These are phyloP conservation scores for Warburgia ugandensis DNA, from an alignment of 164 flowering plant species.

Conservation along the genomic window DNA sequence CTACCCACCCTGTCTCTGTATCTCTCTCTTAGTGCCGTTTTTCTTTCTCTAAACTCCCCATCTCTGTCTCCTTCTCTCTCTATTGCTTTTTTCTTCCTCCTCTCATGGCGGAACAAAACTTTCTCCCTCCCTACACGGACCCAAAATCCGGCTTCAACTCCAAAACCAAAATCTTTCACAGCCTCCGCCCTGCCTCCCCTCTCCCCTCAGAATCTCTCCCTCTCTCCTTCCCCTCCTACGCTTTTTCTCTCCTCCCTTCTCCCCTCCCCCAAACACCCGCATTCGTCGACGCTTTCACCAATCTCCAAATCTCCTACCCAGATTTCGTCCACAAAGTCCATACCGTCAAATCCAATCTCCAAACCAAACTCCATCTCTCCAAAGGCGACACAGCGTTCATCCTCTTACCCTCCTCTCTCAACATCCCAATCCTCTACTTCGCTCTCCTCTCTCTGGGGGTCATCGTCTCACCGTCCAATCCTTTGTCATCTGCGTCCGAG, in stretches of 20 bases:
- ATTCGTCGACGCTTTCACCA: constrained; percentile 38
- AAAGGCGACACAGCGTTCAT: constrained; percentile 42
- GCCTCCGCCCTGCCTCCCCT: constrained; percentile 35
- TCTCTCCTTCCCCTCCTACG: constrained; percentile 27
- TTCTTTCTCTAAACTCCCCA: no score
- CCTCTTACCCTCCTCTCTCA: constrained; percentile 31
- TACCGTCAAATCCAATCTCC: constrained; percentile 29
- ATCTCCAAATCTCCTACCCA: constrained; percentile 27
- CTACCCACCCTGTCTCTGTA: no score
- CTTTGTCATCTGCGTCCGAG: constrained; percentile 40
- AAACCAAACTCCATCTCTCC: constrained; percentile 10
- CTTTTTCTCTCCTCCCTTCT: constrained; percentile 29
- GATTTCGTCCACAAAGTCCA: constrained; percentile 18
- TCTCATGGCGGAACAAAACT: constrained; percentile 8
- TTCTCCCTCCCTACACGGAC: constrained; percentile 18
- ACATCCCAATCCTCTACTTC: constrained; percentile 46
- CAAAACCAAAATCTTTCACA: constrained; percentile 38
- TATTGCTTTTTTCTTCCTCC: background rate
- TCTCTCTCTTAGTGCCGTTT: no score
- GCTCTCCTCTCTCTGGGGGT: constrained; percentile 56
- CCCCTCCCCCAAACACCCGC: constrained; percentile 13
- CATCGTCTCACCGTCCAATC: constrained; percentile 51
- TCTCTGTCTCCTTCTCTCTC: background rate
- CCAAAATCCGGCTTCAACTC: constrained; percentile 42
- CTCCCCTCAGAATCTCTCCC: constrained; percentile 38